Conservation (phyloP, 208 protist species). For the Wallacemonas collosoma region DNA sequence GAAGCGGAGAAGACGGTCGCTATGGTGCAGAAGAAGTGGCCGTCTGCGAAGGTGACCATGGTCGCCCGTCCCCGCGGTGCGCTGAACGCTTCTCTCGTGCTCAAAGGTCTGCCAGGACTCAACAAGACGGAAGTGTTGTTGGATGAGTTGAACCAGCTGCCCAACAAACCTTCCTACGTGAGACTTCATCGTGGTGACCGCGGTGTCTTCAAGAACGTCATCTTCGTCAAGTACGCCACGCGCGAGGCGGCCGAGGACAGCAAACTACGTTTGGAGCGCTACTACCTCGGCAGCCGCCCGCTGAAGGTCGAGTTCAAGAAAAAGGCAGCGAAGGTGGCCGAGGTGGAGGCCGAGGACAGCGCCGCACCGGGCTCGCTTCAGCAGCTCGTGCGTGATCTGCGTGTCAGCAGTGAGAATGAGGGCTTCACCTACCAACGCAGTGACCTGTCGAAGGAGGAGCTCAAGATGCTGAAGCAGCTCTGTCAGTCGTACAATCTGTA, state of each 20-base stretch:
- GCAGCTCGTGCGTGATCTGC: slow-evolving; percentile 75
- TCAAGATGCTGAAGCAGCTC: slow-evolving; percentile 79
- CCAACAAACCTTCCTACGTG: slow-evolving; percentile 77
- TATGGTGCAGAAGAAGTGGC: slow-evolving; percentile 68
- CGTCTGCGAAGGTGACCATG: slow-evolving; percentile 42
- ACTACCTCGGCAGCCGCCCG: slow-evolving; percentile 53
- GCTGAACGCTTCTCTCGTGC: slow-evolving; percentile 75
- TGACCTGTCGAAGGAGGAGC: slow-evolving; percentile 67
- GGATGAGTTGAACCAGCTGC: slow-evolving; percentile 56
- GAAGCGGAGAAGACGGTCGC: slow-evolving; percentile 66
- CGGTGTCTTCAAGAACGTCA: slow-evolving; percentile 80
- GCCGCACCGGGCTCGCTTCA: slow-evolving; percentile 34
- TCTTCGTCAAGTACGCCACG: slow-evolving; percentile 87
- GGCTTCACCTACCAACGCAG: slow-evolving; percentile 61
- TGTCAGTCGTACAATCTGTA: slow-evolving; percentile 71
- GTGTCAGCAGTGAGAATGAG: slow-evolving; percentile 77
- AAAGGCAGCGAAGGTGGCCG: slow-evolving; percentile 29
- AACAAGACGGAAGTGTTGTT: slow-evolving; percentile 67
- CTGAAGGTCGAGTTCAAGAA: slow-evolving; percentile 89
- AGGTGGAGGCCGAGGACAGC: background rate
- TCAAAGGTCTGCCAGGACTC: slow-evolving; percentile 79
- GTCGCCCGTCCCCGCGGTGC: slow-evolving; percentile 57
- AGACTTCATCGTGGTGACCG: slow-evolving; percentile 79
- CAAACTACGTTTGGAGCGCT: slow-evolving; percentile 83
- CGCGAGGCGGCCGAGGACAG: slow-evolving; percentile 93